Conservation (phyloP, 1,284 basidiomycete species). For the Sporisorium exsertum region DNA sequence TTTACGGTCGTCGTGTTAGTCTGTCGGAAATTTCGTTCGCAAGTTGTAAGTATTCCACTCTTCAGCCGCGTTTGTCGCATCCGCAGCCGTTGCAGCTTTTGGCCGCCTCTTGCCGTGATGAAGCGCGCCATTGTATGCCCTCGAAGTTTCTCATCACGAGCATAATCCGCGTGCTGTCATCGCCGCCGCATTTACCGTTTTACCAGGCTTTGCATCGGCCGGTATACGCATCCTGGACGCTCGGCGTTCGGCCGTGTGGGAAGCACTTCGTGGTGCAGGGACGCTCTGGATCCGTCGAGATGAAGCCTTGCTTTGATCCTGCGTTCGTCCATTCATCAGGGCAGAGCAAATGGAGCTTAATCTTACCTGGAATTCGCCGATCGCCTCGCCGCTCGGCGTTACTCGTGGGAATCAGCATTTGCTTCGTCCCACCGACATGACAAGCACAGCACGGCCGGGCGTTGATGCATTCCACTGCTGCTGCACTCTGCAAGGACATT, state of each 20-base stretch:
- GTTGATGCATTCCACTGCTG: not conserved
- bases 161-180: not conserved
- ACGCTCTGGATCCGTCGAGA: not conserved
- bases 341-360: conserved; percentile 4
- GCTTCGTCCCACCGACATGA: not conserved
- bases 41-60: conserved; percentile 32
- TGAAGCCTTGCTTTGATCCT: not conserved
- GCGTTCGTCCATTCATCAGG: not conserved
- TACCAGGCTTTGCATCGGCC: conserved; percentile 5
- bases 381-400: not conserved
- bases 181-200: not conserved
- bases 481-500: not conserved
- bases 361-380: conserved; percentile 8
- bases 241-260: not conserved
- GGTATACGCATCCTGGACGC: not conserved
- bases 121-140: not conserved
- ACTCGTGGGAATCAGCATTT: conserved; percentile 1
- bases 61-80: conserved; percentile 6
- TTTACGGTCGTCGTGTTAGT: conserved; percentile 20
- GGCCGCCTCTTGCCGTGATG: not conserved
- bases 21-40: conserved; percentile 8
- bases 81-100: not conserved
- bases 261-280: not conserved
- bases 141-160: conserved; percentile 5
- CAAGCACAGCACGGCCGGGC: not conserved